Conservation (phyloP, 73 alveolate species). For the Symbiodinium pilosum region DNA sequence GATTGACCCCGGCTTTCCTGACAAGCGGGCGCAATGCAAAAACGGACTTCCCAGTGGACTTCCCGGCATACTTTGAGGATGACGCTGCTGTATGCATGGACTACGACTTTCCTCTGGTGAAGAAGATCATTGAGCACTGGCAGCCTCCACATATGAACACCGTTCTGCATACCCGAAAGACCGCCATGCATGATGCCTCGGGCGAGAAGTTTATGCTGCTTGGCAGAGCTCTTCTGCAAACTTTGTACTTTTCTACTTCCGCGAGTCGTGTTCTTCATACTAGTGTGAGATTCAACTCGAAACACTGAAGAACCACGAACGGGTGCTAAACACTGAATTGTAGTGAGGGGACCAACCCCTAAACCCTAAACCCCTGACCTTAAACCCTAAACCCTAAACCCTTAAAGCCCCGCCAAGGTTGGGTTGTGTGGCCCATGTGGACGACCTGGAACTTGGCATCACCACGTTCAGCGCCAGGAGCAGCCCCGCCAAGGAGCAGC, state of each 20-base stretch:
- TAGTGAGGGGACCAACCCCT: too few species aligned
- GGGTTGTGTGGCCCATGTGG: constrained; percentile 52
- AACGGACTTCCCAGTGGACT: constrained; percentile 75
- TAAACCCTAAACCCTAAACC: too few species aligned
- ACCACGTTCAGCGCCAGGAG: not conserved
- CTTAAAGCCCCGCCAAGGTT: too few species aligned
- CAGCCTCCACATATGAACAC: constrained; percentile 30
- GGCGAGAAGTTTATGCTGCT: not conserved
- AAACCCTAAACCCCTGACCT: too few species aligned
- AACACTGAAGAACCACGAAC: not conserved
- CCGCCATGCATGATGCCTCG: constrained; percentile 18
- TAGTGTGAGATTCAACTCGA: not conserved
- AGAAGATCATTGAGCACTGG: constrained; percentile 64
- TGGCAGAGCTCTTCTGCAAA: too few species aligned
- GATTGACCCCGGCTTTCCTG: constrained; percentile 41
- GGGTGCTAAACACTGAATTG: not conserved
- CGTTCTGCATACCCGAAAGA: constrained; percentile 44
- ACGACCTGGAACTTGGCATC: constrained; percentile 47
- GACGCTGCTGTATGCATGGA: constrained; percentile 32
- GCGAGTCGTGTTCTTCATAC: not conserved
- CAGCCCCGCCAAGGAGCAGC: not conserved
- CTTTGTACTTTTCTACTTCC: not conserved
- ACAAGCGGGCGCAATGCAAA: constrained; percentile 66
- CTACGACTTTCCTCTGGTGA: constrained; percentile 32
- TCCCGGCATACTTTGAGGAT: constrained; percentile 36